phyloP scores from a whole-genome alignment of 257 asterid genomes.

The Nicotiana knightiana region DNA sequence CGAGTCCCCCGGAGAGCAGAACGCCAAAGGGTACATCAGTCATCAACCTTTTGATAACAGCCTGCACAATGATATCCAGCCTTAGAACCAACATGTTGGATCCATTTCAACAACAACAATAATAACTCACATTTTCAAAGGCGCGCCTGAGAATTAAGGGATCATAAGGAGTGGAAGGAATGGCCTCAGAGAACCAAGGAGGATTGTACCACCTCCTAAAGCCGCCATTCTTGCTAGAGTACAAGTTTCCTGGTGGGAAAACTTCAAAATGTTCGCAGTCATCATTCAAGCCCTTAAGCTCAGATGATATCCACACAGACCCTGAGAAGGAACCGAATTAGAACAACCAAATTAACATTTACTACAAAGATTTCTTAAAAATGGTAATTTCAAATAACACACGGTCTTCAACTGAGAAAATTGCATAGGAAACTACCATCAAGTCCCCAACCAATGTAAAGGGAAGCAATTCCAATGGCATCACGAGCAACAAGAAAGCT shows the following conservation, averaged over 20 bases:
- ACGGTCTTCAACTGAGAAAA: not conserved
- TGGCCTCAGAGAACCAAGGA: slow-evolving; percentile 72
- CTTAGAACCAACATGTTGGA: not conserved
- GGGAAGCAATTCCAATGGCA: slow-evolving; percentile 87
- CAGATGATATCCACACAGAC: slow-evolving; percentile 87
- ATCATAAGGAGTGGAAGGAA: slow-evolving; percentile 79
- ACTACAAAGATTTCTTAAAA: not conserved
- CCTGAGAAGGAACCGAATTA: slow-evolving; percentile 33
- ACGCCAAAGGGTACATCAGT: slow-evolving; percentile 71
- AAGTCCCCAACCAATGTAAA: slow-evolving; percentile 91
- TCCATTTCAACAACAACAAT: not conserved
- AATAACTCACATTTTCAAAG: slow-evolving; percentile 57
- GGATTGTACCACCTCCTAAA: slow-evolving; percentile 86
- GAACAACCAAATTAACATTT: too few relatives aligned
- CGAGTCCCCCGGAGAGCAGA: slow-evolving; percentile 62
- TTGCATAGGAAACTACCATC: slow-evolving; percentile 41
- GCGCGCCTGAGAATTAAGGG: slow-evolving; percentile 69
- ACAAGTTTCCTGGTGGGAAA: slow-evolving; percentile 88
- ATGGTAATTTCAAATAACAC: too few relatives aligned
- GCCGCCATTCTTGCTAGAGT: slow-evolving; percentile 70
- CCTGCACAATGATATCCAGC: slow-evolving; percentile 28
- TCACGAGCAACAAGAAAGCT: slow-evolving; percentile 88
- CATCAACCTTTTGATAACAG: slow-evolving; percentile 88
- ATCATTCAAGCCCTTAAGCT: slow-evolving; percentile 72
- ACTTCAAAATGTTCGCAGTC: slow-evolving; percentile 88